These are phyloP conservation scores for Chenopodium album DNA, from an alignment of 148 eudicot species.

Conservation along the genomic window DNA sequence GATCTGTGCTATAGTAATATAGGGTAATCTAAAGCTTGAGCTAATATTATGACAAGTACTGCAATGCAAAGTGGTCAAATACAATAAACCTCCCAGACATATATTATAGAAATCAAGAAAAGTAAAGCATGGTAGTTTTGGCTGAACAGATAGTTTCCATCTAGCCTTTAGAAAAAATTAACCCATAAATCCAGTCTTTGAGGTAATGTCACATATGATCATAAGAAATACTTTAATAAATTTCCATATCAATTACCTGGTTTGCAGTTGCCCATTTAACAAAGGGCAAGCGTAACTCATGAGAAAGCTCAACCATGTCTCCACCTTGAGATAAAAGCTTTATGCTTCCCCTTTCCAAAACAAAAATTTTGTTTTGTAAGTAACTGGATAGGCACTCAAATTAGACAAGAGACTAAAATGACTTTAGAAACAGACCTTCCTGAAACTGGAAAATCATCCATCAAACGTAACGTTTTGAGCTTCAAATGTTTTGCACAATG, in stretches of 20 bases:
- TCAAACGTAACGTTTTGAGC: conserved; percentile 61
- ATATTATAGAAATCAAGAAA: neutral
- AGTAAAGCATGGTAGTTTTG: neutral
- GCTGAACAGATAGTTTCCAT: neutral
- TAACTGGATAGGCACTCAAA: conserved; percentile 2
- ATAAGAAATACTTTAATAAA: neutral
- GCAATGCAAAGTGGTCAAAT: neutral
- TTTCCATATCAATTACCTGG: conserved; percentile 50
- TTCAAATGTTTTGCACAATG: conserved; percentile 93
- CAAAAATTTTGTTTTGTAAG: conserved; percentile 7
- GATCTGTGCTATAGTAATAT: neutral
- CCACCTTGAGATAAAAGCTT: conserved; percentile 87
- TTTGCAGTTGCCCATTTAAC: conserved; percentile 68
- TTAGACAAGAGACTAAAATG: conserved; percentile 3
- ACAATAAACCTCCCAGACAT: neutral
- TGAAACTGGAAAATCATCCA: conserved; percentile 48
- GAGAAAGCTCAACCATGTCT: conserved; percentile 85
- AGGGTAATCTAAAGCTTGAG: neutral
- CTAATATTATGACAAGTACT: neutral
- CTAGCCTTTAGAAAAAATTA: neutral
- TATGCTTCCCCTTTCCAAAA: conserved; percentile 67
- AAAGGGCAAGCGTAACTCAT: conserved; percentile 82
- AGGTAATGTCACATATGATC: conserved; percentile 2
- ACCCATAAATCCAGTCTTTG: neutral
- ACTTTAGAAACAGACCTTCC: conserved; percentile 47